A percentile compares a stretch with the other conserved stretches of the same genome.
These are phyloP conservation scores for Saksenaea vasiformis DNA, from an alignment of 371 early-diverging fungal genomes.

Conservation along the genomic window DNA sequence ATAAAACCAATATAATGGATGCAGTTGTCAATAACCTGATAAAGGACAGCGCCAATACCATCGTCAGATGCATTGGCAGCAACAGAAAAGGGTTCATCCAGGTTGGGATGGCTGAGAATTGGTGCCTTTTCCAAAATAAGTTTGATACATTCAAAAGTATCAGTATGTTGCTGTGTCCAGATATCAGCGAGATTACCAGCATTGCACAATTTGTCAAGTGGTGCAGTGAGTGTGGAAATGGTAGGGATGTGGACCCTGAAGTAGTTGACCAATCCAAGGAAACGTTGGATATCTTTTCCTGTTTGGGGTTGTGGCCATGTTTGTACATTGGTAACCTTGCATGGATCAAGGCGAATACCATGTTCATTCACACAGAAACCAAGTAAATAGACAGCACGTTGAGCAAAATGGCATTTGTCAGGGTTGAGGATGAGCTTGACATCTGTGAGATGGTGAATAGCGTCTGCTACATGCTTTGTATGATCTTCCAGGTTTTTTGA, in stretches of 20 bases:
- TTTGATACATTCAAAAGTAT: neutral
- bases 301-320: conserved; percentile 2
- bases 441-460: conserved; percentile 9
- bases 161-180: neutral
- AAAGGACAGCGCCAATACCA: conserved; percentile 29
- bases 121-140: neutral
- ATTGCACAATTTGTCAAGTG: conserved; percentile 26
- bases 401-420: conserved; percentile 13
- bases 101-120: conserved; percentile 13
- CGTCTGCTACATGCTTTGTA: conserved; percentile 8
- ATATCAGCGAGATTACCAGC: neutral
- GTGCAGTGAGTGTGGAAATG: conserved; percentile 10
- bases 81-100: conserved; percentile 14
- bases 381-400: neutral
- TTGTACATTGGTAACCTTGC: conserved; percentile 11
- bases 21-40: neutral
- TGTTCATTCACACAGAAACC: conserved; percentile 3
- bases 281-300: conserved; percentile 18
- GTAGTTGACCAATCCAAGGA: conserved; percentile 21
- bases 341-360: conserved; percentile 9
- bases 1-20: neutral
- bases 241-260: conserved; percentile 19
- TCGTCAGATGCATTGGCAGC: conserved; percentile 39
- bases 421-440: conserved; percentile 16
- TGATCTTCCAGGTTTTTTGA: neutral